Percentiles rank a stretch among this genome's conserved stretches.
phyloP scores from a whole-genome alignment of 2,329 filamentous ascomycete species.

The Ceratocystis variospora region DNA sequence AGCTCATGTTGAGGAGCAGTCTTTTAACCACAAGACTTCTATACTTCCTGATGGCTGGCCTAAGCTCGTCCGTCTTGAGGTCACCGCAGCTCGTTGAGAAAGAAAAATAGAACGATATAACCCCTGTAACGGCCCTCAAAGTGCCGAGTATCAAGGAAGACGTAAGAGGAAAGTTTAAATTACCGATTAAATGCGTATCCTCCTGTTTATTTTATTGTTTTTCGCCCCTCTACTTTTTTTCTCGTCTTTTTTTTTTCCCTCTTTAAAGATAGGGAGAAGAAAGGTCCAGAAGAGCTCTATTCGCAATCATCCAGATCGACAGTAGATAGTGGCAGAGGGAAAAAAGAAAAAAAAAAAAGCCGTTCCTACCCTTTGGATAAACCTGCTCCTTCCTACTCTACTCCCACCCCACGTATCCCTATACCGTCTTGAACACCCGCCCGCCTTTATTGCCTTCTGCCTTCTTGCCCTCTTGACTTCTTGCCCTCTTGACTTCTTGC shows the following conservation, averaged over 20 bases:
- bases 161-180: constrained; percentile 8
- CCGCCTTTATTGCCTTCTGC: background rate
- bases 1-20: no score
- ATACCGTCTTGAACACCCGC: background rate
- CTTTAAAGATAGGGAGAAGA: background rate
- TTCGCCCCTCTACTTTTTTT: background rate
- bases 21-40: no score
- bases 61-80: no score
- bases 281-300: background rate
- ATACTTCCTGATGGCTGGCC: no score
- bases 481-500: background rate
- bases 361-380: background rate
- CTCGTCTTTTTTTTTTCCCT: background rate
- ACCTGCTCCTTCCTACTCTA: background rate
- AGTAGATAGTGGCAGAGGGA: background rate
- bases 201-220: background rate
- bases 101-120: background rate
- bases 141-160: constrained; percentile 3
- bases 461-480: background rate
- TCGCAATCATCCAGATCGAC: background rate
- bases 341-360: background rate
- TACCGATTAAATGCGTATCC: background rate
- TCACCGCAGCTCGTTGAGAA: background rate
- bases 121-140: background rate
- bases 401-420: background rate